These are phyloP conservation scores for Trametes sanguinea DNA, from an alignment of 768 basidiomycete species.

Conservation along the genomic window DNA sequence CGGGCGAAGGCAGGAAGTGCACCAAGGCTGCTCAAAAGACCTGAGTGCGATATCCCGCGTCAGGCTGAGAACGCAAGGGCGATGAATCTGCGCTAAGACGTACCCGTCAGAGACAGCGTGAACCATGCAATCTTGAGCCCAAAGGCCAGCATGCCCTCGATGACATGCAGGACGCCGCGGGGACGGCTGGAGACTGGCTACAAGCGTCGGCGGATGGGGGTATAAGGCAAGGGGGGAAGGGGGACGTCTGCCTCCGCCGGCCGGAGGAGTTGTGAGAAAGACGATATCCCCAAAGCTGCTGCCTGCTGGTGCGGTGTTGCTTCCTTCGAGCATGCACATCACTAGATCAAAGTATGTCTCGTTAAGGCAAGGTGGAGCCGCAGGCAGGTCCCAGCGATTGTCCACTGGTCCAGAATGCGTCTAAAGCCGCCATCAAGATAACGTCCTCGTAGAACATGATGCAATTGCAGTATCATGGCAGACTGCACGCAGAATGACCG, in stretches of 20 bases:
- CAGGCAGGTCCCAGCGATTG: conserved; percentile 4
- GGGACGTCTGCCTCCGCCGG: conserved; percentile 4
- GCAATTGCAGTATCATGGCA: background rate
- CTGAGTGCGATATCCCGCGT: conserved; percentile 33
- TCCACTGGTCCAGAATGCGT: background rate
- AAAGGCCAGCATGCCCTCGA: conserved; percentile 51
- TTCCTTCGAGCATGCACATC: conserved; percentile 14
- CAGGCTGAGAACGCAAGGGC: background rate
- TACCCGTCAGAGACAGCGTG: conserved; percentile 56
- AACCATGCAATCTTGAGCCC: conserved; percentile 62
- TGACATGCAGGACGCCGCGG: conserved; percentile 14
- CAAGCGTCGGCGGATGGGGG: conserved; percentile 10
- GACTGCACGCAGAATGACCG: background rate
- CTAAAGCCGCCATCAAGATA: conserved; percentile 23
- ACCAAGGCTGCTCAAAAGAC: conserved; percentile 52
- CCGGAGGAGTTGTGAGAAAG: conserved; percentile 17
- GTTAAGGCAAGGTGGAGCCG: conserved; percentile 7
- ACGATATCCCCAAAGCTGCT: conserved; percentile 12
- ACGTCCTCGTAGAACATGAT: conserved; percentile 13
- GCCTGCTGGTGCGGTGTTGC: conserved; percentile 13
- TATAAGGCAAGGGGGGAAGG: conserved; percentile 5
- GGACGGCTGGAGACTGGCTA: conserved; percentile 4
- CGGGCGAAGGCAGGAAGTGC: conserved; percentile 48
- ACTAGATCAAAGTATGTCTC: conserved; percentile 16
- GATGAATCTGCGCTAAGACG: conserved; percentile 1